Evolutionary conservation across 352 stramenopile genomes (phyloP).

Genomic region (Pythium monospermum): DNA sequence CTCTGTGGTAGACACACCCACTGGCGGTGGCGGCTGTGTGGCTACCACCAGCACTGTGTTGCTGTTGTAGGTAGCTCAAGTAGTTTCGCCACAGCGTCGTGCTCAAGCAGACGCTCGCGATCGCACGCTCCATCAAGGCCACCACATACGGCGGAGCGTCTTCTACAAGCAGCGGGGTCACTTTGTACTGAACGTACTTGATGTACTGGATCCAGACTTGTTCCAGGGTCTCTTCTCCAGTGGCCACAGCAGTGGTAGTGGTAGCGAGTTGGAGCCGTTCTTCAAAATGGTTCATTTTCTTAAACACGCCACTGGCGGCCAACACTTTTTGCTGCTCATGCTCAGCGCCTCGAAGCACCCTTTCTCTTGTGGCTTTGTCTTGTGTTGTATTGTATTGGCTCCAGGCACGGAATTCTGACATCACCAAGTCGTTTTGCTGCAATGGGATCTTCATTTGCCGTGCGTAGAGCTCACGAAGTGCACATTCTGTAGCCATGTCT

Average conservation of each 20-base stretch:
- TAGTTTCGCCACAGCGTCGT: slow-evolving; percentile 55
- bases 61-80: slow-evolving; percentile 23
- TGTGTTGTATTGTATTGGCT: slow-evolving; percentile 53
- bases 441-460: slow-evolving; percentile 55
- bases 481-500: slow-evolving; percentile 39
- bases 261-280: slow-evolving; percentile 12
- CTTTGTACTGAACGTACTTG: slow-evolving; percentile 51
- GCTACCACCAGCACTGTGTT: too few relatives aligned
- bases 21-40: too few relatives aligned
- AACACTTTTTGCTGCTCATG: slow-evolving; percentile 37
- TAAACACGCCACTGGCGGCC: slow-evolving; percentile 31
- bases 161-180: slow-evolving; percentile 27
- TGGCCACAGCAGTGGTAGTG: slow-evolving; percentile 11
- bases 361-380: slow-evolving; percentile 10
- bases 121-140: slow-evolving; percentile 51
- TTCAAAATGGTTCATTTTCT: slow-evolving; percentile 63
- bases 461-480: slow-evolving; percentile 35
- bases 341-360: slow-evolving; percentile 25
- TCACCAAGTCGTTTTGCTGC: slow-evolving; percentile 64
- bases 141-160: slow-evolving; percentile 24
- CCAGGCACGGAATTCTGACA: slow-evolving; percentile 77
- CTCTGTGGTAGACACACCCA: slow-evolving; percentile 30
- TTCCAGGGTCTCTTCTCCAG: slow-evolving; percentile 16
- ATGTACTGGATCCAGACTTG: slow-evolving; percentile 55
- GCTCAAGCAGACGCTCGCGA: slow-evolving; percentile 53